Base-by-base conservation (phyloP, 1,284 basidiomycete species). In the Sanghuangporus weigelae region DNA sequence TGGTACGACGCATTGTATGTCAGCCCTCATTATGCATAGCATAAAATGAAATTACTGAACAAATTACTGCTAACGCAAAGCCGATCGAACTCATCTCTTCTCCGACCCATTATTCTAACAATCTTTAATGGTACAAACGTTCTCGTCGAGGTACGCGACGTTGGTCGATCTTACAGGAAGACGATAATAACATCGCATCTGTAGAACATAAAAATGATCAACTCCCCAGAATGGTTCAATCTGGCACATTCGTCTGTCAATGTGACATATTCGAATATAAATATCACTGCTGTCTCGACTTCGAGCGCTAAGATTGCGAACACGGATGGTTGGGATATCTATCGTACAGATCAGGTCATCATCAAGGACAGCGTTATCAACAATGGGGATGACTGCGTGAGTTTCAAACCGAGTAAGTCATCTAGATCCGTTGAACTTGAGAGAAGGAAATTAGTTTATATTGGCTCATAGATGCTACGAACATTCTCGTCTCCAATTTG, bases 321-420 rank as follows among this genome's bases (percentile, higher is more conserved):
- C 68, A 85, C 84, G 59, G 84, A 87, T 67, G 85, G 85, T 7
- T 86, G 84, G 84, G 82, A 88, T 68, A 81, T 84, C 23, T 86
- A 87, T 70, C 79, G 84, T 57, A 84, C 81, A 42, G 79, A 82
- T 63, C 74, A 75, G 58, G 78, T 86, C 11, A 74, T 76, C 0
- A 81, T 86, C 57, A 71, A 73, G 51, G 78, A 86, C 66, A 83
- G 81, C 1, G 73, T 79, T 19, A 84, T 86, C 57, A 78, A 80
- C 60, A 86, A 87, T 60, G 84, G 82, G 3, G 85, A 85, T 65
- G 82, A 87, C 71, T 89, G 85, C 70, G 82, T 88, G 38, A 79
- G 80, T 4, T 87, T 89, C 77, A 87, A 87, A 72, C 82, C 86
- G 2, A 89, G 87, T 79, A 76, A 70, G 69, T 74, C 7, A 1